These are phyloP conservation scores for Hydnomerulius pinastri DNA, from an alignment of 768 basidiomycete genomes.

Conservation along the genomic window DNA sequence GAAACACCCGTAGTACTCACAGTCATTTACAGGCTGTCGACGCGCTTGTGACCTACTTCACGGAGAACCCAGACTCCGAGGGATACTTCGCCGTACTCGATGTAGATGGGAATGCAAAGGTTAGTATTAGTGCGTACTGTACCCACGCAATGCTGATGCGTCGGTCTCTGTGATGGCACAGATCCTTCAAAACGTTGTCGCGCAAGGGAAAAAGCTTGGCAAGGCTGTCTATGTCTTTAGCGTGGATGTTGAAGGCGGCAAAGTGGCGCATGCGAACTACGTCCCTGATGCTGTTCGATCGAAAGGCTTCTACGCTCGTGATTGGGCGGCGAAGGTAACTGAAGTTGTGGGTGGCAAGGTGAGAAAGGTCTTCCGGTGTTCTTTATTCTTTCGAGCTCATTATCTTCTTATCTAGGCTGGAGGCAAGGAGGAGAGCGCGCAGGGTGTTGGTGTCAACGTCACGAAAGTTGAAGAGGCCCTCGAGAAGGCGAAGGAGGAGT, in stretches of 20 bases:
- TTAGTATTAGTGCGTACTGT: slow-evolving; percentile 35
- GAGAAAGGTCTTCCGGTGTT: slow-evolving; percentile 15
- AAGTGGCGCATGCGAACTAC: slow-evolving; percentile 87
- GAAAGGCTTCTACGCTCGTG: slow-evolving; percentile 77
- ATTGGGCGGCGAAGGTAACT: slow-evolving; percentile 81
- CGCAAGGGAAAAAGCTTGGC: slow-evolving; percentile 75
- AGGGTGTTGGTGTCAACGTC: slow-evolving; percentile 79
- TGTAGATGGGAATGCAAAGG: slow-evolving; percentile 87
- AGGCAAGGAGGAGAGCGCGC: slow-evolving; percentile 90
- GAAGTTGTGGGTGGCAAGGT: slow-evolving; percentile 92
- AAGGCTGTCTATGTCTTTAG: slow-evolving; percentile 92
- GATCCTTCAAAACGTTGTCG: slow-evolving; percentile 75
- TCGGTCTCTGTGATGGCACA: slow-evolving; percentile 26
- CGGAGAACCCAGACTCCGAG: slow-evolving; percentile 68
- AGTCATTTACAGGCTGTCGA: slow-evolving; percentile 62
- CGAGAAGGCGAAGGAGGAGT: slow-evolving; percentile 49
- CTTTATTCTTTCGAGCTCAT: slow-evolving; percentile 6
- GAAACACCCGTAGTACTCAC: neutral
- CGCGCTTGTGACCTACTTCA: slow-evolving; percentile 69
- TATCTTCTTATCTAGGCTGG: slow-evolving; percentile 62
- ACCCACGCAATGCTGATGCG: no score
- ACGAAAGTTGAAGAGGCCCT: slow-evolving; percentile 70
- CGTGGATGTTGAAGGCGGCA: slow-evolving; percentile 63
- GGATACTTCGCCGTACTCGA: slow-evolving; percentile 72
- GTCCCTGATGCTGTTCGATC: slow-evolving; percentile 64